Evolutionary conservation across 2,329 filamentous ascomycete species (phyloP).

Genomic region (Pyrenophora seminiperda): DNA sequence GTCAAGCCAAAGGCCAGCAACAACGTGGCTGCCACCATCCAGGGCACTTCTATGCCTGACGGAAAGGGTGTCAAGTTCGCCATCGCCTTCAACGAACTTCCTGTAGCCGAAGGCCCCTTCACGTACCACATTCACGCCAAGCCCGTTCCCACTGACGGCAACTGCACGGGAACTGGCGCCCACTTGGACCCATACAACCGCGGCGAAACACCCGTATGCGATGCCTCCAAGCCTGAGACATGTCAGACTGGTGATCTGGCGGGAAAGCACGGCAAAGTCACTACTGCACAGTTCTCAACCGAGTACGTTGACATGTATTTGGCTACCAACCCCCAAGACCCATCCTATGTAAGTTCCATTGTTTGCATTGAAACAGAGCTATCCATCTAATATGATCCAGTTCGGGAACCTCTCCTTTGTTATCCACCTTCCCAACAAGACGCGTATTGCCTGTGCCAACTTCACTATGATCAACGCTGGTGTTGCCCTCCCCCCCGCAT

Average conservation of each 20-base stretch:
- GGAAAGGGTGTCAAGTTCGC: slow-evolving; percentile 50
- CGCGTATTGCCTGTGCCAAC: slow-evolving; percentile 63
- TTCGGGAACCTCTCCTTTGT: slow-evolving; percentile 62
- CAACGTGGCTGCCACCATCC: slow-evolving; percentile 44
- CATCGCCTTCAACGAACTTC: slow-evolving; percentile 50
- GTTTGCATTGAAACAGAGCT: neutral
- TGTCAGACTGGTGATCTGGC: slow-evolving; percentile 55
- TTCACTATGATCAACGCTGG: slow-evolving; percentile 62
- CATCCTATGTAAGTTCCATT: slow-evolving; percentile 47
- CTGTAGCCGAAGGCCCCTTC: slow-evolving; percentile 52
- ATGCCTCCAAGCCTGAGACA: slow-evolving; percentile 42
- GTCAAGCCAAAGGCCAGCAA: slow-evolving; percentile 43
- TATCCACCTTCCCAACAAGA: slow-evolving; percentile 59
- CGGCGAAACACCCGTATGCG: slow-evolving; percentile 47
- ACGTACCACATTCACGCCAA: slow-evolving; percentile 55
- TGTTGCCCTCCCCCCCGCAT: slow-evolving; percentile 45
- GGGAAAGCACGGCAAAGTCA: slow-evolving; percentile 53
- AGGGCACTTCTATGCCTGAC: slow-evolving; percentile 38
- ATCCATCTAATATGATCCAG: neutral
- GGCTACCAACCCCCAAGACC: slow-evolving; percentile 47
- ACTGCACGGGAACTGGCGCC: slow-evolving; percentile 50
- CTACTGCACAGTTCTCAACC: slow-evolving; percentile 33
- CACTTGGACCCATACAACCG: slow-evolving; percentile 53
- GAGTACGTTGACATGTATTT: slow-evolving; percentile 38
- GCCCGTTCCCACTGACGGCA: slow-evolving; percentile 49